These are phyloP conservation scores for Phytophthora agathidicida DNA, from an alignment of 352 stramenopile species.

Conservation along the genomic window DNA sequence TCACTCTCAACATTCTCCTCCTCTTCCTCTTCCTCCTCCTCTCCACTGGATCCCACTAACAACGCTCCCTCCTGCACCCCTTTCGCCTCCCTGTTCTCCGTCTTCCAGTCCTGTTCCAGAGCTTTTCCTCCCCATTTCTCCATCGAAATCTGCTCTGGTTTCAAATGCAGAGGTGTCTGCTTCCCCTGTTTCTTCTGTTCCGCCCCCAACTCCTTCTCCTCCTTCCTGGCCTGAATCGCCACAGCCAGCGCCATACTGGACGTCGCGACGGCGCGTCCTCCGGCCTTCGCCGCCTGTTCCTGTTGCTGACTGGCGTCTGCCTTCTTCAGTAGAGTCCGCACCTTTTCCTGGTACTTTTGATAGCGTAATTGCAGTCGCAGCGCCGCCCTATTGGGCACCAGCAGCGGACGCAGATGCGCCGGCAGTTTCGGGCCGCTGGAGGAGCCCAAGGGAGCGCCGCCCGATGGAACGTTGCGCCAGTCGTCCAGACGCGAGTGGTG, in stretches of 20 bases:
- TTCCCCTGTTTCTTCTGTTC: conserved; percentile 16
- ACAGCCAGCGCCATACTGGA: conserved; percentile 71
- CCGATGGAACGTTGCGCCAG: conserved; percentile 20
- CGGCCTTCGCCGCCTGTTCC: conserved; percentile 29
- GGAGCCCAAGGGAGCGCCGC: conserved; percentile 1
- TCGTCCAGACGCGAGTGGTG: conserved; percentile 34
- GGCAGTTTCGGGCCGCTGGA: conserved; percentile 30
- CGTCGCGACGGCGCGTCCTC: conserved; percentile 39
- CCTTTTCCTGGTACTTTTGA: conserved; percentile 73
- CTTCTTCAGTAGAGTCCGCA: conserved; percentile 66
- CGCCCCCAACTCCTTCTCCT: conserved; percentile 10
- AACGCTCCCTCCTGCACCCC: neutral
- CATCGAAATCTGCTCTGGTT: neutral
- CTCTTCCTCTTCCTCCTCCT: neutral
- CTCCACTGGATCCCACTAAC: neutral
- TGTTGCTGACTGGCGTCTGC: conserved; percentile 43
- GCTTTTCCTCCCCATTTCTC: conserved; percentile 11
- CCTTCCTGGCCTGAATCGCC: conserved; percentile 46
- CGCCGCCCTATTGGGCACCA: conserved; percentile 49
- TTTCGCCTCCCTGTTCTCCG: neutral
- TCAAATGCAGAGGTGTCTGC: conserved; percentile 8
- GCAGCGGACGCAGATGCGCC: conserved; percentile 36
- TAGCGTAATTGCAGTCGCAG: conserved; percentile 78
- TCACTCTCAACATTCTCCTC: neutral
- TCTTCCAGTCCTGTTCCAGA: conserved; percentile 24